Conservation (phyloP, 2,329 filamentous ascomycete species). For the Monilinia laxa region DNA sequence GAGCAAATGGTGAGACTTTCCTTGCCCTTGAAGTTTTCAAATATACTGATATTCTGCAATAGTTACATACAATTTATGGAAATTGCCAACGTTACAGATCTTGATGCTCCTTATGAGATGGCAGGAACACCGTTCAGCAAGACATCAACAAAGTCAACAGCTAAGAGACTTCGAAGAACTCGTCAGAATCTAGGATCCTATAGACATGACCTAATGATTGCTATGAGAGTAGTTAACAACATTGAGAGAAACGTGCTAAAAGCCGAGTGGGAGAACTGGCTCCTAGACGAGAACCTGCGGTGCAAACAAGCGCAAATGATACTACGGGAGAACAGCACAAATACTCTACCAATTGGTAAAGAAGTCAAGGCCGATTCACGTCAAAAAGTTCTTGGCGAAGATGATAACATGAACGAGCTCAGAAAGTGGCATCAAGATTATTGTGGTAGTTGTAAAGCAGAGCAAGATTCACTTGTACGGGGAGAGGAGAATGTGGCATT, state of each 20-base stretch:
- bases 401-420: constrained; percentile 47
- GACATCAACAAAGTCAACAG: constrained; percentile 53
- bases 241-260: constrained; percentile 83
- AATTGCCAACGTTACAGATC: constrained; percentile 57
- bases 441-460: constrained; percentile 56
- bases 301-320: constrained; percentile 63
- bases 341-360: constrained; percentile 35
- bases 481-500: constrained; percentile 33
- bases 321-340: constrained; percentile 43
- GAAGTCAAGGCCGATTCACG: constrained; percentile 27
- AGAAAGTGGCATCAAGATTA: constrained; percentile 59
- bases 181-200: constrained; percentile 80
- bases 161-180: constrained; percentile 69
- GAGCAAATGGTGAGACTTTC: constrained; percentile 50
- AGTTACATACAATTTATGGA: constrained; percentile 62
- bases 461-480: constrained; percentile 36
- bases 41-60: constrained; percentile 25
- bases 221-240: constrained; percentile 83
- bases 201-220: constrained; percentile 86
- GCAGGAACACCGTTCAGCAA: constrained; percentile 51
- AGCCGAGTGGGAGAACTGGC: constrained; percentile 92
- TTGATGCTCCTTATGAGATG: constrained; percentile 57
- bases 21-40: neutral
- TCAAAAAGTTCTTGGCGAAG: constrained; percentile 35
- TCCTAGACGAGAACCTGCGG: constrained; percentile 72